These are phyloP conservation scores for Brasenia schreberi DNA, from an alignment of 164 flowering plant genomes.

Conservation along the genomic window DNA sequence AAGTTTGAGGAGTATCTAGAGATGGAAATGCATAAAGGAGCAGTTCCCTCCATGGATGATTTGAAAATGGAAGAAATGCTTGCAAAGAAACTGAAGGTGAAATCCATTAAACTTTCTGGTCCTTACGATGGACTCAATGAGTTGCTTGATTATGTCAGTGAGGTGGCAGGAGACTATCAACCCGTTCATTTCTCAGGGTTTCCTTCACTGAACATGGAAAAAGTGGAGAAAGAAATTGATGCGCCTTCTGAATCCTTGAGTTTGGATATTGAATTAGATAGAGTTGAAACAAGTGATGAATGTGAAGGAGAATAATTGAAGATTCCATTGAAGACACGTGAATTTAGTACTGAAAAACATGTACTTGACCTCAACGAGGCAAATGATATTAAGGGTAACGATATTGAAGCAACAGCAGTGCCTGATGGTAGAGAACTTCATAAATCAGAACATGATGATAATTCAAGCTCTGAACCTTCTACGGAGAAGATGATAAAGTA, in stretches of 20 bases:
- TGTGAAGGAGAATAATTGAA: neutral
- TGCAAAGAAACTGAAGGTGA: conserved; percentile 75
- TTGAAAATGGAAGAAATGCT: conserved; percentile 58
- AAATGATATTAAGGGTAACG: neutral
- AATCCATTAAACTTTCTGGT: conserved; percentile 47
- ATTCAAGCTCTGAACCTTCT: conserved; percentile 1
- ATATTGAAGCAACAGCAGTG: neutral
- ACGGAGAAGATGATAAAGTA: conserved; percentile 27
- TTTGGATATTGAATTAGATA: neutral
- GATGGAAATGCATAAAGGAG: conserved; percentile 23
- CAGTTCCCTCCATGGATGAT: conserved; percentile 41
- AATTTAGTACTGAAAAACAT: neutral
- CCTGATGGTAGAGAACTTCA: neutral
- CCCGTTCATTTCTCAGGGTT: neutral
- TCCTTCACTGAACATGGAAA: neutral
- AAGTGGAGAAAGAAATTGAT: neutral
- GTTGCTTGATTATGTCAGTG: conserved; percentile 16
- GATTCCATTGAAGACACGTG: neutral
- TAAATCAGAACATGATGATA: neutral
- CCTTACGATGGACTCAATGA: conserved; percentile 45
- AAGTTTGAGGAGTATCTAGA: conserved; percentile 61
- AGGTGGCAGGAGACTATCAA: neutral
- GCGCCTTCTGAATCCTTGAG: neutral
- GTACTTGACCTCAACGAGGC: neutral
- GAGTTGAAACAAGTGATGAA: neutral